Conservation (phyloP, 2,329 filamentous ascomycete species). For the Colletotrichum nymphaeae region DNA sequence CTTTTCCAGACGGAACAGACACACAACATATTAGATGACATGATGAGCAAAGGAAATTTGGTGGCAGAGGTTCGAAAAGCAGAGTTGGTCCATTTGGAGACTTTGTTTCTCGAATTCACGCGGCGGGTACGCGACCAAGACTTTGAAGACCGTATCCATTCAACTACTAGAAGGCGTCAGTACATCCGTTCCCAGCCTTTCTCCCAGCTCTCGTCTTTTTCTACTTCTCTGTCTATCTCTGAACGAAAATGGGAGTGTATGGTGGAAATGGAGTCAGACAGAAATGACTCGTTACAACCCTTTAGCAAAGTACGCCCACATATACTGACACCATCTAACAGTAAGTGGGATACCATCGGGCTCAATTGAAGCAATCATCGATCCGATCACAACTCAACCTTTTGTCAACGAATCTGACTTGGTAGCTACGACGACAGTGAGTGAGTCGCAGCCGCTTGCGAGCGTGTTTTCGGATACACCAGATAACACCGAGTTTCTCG, state of each 20-base stretch:
- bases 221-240: too few relatives aligned
- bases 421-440: constrained; percentile 2
- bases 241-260: too few relatives aligned
- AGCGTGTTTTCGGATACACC: constrained; percentile 19
- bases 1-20: constrained; percentile 39
- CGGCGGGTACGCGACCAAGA: constrained; percentile 41
- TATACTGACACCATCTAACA: too few relatives aligned
- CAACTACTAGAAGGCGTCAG: too few relatives aligned
- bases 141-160: constrained; percentile 38
- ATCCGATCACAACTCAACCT: background rate
- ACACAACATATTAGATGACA: constrained; percentile 46
- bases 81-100: constrained; percentile 46
- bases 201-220: too few relatives aligned
- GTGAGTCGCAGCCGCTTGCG: background rate
- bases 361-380: background rate
- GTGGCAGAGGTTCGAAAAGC: constrained; percentile 45
- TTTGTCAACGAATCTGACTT: background rate
- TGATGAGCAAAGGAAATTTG: constrained; percentile 47
- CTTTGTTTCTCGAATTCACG: constrained; percentile 42
- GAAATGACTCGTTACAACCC: too few relatives aligned
- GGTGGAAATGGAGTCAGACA: too few relatives aligned
- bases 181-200: too few relatives aligned
- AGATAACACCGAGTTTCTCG: constrained; percentile 46
- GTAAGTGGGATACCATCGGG: constrained; percentile 12
- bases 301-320: too few relatives aligned